A percentile compares a stretch with the other conserved stretches of the same genome.
Conservation (phyloP, 108 stramenopile species). For the Pseudonitzschia delicatissima region DNA sequence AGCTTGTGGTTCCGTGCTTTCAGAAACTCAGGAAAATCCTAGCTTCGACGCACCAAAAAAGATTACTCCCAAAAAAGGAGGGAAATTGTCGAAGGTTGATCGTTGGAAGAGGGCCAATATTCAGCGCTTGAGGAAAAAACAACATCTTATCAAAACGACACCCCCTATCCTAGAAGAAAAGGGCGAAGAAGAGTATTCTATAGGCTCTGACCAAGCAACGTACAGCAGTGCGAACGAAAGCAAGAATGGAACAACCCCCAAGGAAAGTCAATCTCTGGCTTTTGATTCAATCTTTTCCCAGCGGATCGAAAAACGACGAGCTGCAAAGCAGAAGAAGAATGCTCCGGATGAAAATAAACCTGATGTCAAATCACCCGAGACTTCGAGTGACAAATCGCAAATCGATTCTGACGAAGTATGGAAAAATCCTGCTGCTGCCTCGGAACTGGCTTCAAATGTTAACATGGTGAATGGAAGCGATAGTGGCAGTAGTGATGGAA, state of each 20-base stretch:
- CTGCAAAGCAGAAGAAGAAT: neutral
- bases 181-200: neutral
- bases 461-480: neutral
- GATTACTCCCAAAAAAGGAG: neutral
- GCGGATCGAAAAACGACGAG: slow-evolving; percentile 2
- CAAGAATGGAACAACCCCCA: neutral
- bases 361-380: neutral
- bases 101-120: slow-evolving; percentile 12
- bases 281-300: slow-evolving; percentile 10
- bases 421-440: neutral
- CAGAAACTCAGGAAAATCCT: neutral
- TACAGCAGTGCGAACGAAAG: neutral
- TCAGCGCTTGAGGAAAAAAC: neutral
- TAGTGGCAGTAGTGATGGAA: neutral
- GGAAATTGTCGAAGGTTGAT: neutral
- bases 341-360: too few relatives aligned
- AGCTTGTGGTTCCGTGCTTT: neutral
- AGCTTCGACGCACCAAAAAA: neutral
- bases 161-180: neutral
- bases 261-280: neutral
- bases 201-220: slow-evolving; percentile 7
- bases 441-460: neutral
- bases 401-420: neutral
- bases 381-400: neutral
- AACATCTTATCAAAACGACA: neutral